phyloP scores from a whole-genome alignment of 495 filamentous ascomycete genomes.

The Patellaria atrata region DNA sequence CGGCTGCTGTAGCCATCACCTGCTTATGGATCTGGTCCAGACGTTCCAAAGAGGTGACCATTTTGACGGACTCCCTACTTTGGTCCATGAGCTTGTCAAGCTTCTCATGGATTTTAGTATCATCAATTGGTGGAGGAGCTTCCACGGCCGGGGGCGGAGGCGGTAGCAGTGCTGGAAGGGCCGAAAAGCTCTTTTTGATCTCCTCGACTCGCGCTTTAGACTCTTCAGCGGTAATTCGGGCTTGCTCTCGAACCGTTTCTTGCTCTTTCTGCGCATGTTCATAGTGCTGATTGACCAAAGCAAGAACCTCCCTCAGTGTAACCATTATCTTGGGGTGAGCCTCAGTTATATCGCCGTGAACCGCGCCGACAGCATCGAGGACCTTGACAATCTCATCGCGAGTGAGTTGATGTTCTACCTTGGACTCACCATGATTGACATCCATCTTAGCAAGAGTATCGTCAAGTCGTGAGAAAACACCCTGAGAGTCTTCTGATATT shows the following conservation, averaged over 20 bases:
- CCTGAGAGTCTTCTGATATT: conserved; percentile 68
- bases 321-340: conserved; percentile 76
- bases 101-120: conserved; percentile 61
- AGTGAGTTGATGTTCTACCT: conserved; percentile 61
- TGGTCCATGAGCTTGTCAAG: conserved; percentile 67
- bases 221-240: conserved; percentile 19
- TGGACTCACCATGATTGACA: conserved; percentile 54
- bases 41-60: conserved; percentile 50
- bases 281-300: conserved; percentile 66
- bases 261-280: conserved; percentile 44
- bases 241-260: conserved; percentile 21
- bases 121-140: too few species aligned
- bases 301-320: conserved; percentile 67
- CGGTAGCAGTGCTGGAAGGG: conserved; percentile 34
- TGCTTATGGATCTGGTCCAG: conserved; percentile 83
- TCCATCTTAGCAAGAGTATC: conserved; percentile 64
- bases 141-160: conserved; percentile 30
- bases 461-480: conserved; percentile 64
- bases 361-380: conserved; percentile 52
- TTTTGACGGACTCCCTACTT: conserved; percentile 35
- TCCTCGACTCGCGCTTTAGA: conserved; percentile 29
- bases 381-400: conserved; percentile 60
- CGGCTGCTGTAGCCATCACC: conserved; percentile 70
- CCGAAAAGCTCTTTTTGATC: conserved; percentile 38
- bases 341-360: conserved; percentile 62